Evolutionary conservation across 2,329 filamentous ascomycete genomes (phyloP).

Genomic region (Paraphaeosphaeria minitans): DNA sequence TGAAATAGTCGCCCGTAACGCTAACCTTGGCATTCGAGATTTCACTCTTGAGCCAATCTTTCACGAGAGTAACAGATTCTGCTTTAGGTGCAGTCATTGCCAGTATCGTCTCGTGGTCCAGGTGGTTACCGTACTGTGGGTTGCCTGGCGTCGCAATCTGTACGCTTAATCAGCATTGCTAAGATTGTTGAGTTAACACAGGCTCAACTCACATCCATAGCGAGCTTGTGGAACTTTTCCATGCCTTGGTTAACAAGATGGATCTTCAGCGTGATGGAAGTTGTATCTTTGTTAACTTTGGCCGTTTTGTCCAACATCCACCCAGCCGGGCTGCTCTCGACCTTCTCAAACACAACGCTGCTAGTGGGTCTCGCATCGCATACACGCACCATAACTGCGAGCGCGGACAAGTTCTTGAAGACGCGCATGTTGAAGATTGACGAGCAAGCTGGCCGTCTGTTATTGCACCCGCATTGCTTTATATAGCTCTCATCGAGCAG

Average conservation of each 20-base stretch:
- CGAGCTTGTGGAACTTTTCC: slow-evolving; percentile 25
- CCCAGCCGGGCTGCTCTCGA: slow-evolving; percentile 18
- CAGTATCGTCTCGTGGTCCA: slow-evolving; percentile 54
- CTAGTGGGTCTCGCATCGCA: slow-evolving; percentile 21
- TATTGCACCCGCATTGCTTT: not conserved
- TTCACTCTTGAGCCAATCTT: slow-evolving; percentile 58
- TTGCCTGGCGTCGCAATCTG: slow-evolving; percentile 57
- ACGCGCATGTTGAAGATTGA: slow-evolving; percentile 11
- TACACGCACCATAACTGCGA: slow-evolving; percentile 9
- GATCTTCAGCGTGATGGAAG: slow-evolving; percentile 23
- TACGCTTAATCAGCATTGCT: slow-evolving; percentile 1
- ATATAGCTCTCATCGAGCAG: not conserved
- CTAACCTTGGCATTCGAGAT: slow-evolving; percentile 52
- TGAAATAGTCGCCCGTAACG: slow-evolving; percentile 60
- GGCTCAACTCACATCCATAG: slow-evolving; percentile 21
- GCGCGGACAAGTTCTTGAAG: slow-evolving; percentile 5
- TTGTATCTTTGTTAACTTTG: slow-evolving; percentile 21
- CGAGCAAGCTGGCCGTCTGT: not conserved
- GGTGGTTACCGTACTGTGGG: slow-evolving; percentile 57
- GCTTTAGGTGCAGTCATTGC: slow-evolving; percentile 57
- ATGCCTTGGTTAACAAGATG: slow-evolving; percentile 28
- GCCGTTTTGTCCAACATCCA: slow-evolving; percentile 22
- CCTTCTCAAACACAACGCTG: slow-evolving; percentile 22
- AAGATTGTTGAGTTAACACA: not conserved
- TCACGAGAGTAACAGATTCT: slow-evolving; percentile 55